Base-by-base conservation (phyloP, 2,329 filamentous ascomycete species). In the Microdochium bolleyi region DNA sequence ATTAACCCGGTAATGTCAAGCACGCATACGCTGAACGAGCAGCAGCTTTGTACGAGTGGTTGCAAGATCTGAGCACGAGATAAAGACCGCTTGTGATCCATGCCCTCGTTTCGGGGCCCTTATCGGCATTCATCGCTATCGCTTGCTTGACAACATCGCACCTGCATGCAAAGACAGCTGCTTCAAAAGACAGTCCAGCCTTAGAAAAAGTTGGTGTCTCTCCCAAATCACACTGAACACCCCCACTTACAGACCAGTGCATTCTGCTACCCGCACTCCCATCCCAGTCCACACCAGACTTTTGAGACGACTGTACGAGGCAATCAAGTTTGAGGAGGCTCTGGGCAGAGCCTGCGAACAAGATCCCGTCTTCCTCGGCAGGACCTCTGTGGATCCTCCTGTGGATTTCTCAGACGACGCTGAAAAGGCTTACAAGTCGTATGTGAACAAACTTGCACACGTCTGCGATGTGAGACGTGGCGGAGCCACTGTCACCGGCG, bases 361-460 rank as follows among this genome's bases (percentile, higher is more conserved):
- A 38, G 34, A 38, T 38, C 34, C 34, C 34, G 14, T 38, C 34
- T 38, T 16, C 34, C 34, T 38, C 34, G 34, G 34, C 34, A 38
- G 34, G 34, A 16, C 14, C 34, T 38, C 34, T 8, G 34, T 38
- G 7, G 34, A 38, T 38, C 34, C 34, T 38, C 34, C 34, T 9
- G 7, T 9, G 7, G 34, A 38, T 16, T 16, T 16, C 34, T 38
- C 34, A 16, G 34, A 32, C 1, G 60, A 56, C 2, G 56, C 60
- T 7, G 60, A 65, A 16, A 51, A 62, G 13, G 50, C 49, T 1
- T 65, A 66, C 3, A 58, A 63, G 2, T 53, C 25, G 1, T 70
- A 66, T n/a, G 57, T 69, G 1, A 61, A 68, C 44, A 63, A 60
- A 8, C 53, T 70, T 1, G 64, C 64, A 0, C 60, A 61, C 19